A percentile compares a stretch with the other conserved stretches of the same genome.
These are phyloP conservation scores for Pyrrhoderma noxium DNA, from an alignment of 1,284 basidiomycete genomes.

Conservation along the genomic window DNA sequence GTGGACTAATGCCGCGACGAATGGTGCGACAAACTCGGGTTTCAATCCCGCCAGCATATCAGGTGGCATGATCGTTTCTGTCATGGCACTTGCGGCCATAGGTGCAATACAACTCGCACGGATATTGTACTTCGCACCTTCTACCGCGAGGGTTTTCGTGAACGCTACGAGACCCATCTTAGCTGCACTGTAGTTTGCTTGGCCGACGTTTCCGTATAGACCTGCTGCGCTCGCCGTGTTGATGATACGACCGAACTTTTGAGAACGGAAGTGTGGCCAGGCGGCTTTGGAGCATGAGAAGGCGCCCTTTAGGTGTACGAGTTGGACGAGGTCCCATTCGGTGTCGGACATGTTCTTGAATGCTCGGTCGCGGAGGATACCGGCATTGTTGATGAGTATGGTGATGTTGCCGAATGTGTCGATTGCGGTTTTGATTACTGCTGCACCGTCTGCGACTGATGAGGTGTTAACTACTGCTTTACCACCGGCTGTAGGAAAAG, in stretches of 20 bases:
- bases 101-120: conserved; percentile 85
- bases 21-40: conserved; percentile 92
- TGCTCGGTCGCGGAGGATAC: conserved; percentile 64
- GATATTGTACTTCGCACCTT: conserved; percentile 93
- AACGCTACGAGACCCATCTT: conserved; percentile 90
- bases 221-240: conserved; percentile 91
- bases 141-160: conserved; percentile 86
- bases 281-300: conserved; percentile 94
- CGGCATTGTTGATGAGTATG: conserved; percentile 95
- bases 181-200: conserved; percentile 87
- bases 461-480: conserved; percentile 84
- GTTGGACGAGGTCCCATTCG: conserved; percentile 82
- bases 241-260: conserved; percentile 89
- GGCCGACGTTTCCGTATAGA: conserved; percentile 91
- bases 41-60: conserved; percentile 91
- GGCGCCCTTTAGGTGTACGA: conserved; percentile 93
- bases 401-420: conserved; percentile 80
- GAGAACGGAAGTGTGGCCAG: conserved; percentile 94
- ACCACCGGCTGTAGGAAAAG: conserved; percentile 61
- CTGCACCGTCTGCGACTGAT: conserved; percentile 83
- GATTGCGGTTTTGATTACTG: conserved; percentile 83
- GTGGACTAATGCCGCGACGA: conserved; percentile 75
- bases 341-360: conserved; percentile 91
- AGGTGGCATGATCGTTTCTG: conserved; percentile 93
- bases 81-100: conserved; percentile 93